phyloP scores from a whole-genome alignment of 805 yeast species.

The Sugiyamaella valdiviana region DNA sequence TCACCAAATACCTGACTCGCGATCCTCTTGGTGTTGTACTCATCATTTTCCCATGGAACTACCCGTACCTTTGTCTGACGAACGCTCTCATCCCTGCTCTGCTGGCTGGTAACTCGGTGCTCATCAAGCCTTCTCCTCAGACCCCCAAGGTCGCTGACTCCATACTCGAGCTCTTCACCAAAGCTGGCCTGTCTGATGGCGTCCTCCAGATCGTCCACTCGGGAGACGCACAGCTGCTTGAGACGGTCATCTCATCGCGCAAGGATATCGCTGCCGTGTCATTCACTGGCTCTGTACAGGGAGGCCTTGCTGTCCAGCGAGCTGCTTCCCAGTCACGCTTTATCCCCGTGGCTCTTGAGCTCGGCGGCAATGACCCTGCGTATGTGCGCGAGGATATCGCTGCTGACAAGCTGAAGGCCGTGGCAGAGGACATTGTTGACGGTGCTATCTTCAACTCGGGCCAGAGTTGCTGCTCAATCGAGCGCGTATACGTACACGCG shows the following conservation, averaged over 20 bases:
- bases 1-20: slow-evolving; percentile 36
- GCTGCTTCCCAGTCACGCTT: slow-evolving; percentile 64
- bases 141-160: slow-evolving; percentile 78
- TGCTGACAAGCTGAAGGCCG: slow-evolving; percentile 43
- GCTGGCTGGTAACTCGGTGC: slow-evolving; percentile 79
- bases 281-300: slow-evolving; percentile 84
- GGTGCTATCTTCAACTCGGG: slow-evolving; percentile 88
- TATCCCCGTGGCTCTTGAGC: slow-evolving; percentile 77
- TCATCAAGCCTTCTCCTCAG: slow-evolving; percentile 81
- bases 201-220: slow-evolving; percentile 77
- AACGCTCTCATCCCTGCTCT: slow-evolving; percentile 87
- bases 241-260: slow-evolving; percentile 52
- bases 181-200: slow-evolving; percentile 81
- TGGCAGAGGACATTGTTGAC: slow-evolving; percentile 59
- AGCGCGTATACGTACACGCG: slow-evolving; percentile 76
- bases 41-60: slow-evolving; percentile 89
- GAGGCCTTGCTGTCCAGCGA: slow-evolving; percentile 60
- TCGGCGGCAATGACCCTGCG: slow-evolving; percentile 89
- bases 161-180: slow-evolving; percentile 54
- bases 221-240: slow-evolving; percentile 61
- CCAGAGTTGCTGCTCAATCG: slow-evolving; percentile 91
- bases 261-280: slow-evolving; percentile 71
- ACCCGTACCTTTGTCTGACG: slow-evolving; percentile 81
- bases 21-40: slow-evolving; percentile 90
- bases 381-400: slow-evolving; percentile 74